Evolutionary conservation across 352 stramenopile genomes (phyloP).

Genomic region (Halophytophthora batemanensis): DNA sequence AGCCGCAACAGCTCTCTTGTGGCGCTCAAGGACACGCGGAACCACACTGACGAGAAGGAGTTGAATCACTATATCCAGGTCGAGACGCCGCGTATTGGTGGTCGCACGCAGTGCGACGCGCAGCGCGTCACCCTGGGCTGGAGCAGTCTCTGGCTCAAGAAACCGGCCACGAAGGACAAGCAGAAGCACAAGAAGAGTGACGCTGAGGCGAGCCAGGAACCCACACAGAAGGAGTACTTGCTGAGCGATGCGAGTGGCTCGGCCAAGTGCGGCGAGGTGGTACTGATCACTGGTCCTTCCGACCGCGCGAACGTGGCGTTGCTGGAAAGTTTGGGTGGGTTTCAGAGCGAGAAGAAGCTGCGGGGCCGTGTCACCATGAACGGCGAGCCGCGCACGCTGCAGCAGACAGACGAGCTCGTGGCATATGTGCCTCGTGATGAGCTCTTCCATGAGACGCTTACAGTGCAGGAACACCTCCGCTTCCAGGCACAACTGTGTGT

Average conservation of each 20-base stretch:
- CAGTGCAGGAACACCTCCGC: constrained; percentile 29
- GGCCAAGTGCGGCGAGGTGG: constrained; percentile 21
- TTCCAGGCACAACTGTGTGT: constrained; percentile 28
- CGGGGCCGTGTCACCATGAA: constrained; percentile 30
- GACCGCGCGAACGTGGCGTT: constrained; percentile 21
- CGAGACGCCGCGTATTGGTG: constrained; percentile 23
- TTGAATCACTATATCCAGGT: constrained; percentile 37
- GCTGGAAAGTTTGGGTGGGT: constrained; percentile 22
- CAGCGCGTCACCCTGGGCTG: constrained; percentile 24
- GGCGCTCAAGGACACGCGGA: constrained; percentile 3
- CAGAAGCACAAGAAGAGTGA: constrained; percentile 12
- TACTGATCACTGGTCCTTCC: constrained; percentile 31
- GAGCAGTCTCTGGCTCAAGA: constrained; percentile 26
- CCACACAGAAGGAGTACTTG: constrained; percentile 7
- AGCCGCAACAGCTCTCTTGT: constrained; percentile 6
- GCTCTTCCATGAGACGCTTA: constrained; percentile 35
- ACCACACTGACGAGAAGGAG: not conserved
- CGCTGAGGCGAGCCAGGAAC: not conserved
- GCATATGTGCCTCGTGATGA: constrained; percentile 21
- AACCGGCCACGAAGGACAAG: not conserved
- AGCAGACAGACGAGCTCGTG: constrained; percentile 8
- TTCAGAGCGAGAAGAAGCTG: constrained; percentile 9
- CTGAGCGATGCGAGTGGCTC: constrained; percentile 30
- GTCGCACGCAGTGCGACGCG: constrained; percentile 11
- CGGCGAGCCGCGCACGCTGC: constrained; percentile 2